These are phyloP conservation scores for Tricholoma flavovirens DNA, from an alignment of 768 basidiomycete species.

Conservation along the genomic window DNA sequence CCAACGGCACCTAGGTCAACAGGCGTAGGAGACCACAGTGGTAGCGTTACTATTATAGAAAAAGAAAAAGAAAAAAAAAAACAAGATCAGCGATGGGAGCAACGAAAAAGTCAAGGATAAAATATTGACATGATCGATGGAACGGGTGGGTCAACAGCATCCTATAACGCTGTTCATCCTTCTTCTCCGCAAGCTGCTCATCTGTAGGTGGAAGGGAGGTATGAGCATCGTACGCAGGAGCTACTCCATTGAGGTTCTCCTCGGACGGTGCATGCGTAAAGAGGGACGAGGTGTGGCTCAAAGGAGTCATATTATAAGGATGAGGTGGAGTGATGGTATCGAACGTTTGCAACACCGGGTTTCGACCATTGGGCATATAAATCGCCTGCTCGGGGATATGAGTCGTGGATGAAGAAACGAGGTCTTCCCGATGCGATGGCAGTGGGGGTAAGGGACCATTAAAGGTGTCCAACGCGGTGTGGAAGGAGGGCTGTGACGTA, in stretches of 20 bases:
- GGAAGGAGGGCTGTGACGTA: slow-evolving; percentile 11
- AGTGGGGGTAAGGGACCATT: slow-evolving; percentile 8
- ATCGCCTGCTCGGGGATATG: slow-evolving; percentile 34
- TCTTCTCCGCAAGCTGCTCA: slow-evolving; percentile 32
- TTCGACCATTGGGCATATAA: slow-evolving; percentile 26
- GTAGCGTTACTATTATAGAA: slow-evolving; percentile 44
- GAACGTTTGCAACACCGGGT: not conserved
- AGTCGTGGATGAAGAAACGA: slow-evolving; percentile 21
- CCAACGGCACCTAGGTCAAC: slow-evolving; percentile 71
- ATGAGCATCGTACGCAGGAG: slow-evolving; percentile 36
- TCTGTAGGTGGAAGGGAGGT: slow-evolving; percentile 34
- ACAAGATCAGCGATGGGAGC: not conserved
- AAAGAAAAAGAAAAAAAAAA: not conserved
- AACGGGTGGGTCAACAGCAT: slow-evolving; percentile 61
- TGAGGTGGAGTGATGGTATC: not conserved
- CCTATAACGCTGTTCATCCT: slow-evolving; percentile 65
- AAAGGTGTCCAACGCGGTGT: slow-evolving; percentile 18
- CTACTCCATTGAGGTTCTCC: slow-evolving; percentile 15
- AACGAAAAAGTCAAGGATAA: not conserved
- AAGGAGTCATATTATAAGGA: not conserved
- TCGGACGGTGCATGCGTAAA: slow-evolving; percentile 23
- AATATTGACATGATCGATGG: slow-evolving; percentile 55
- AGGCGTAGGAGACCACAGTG: slow-evolving; percentile 64
- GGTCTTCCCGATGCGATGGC: slow-evolving; percentile 28
- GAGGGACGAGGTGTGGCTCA: slow-evolving; percentile 28